Evolutionary conservation across 2,329 filamentous ascomycete genomes (phyloP).

Genomic region (Trichoderma arundinaceum): DNA sequence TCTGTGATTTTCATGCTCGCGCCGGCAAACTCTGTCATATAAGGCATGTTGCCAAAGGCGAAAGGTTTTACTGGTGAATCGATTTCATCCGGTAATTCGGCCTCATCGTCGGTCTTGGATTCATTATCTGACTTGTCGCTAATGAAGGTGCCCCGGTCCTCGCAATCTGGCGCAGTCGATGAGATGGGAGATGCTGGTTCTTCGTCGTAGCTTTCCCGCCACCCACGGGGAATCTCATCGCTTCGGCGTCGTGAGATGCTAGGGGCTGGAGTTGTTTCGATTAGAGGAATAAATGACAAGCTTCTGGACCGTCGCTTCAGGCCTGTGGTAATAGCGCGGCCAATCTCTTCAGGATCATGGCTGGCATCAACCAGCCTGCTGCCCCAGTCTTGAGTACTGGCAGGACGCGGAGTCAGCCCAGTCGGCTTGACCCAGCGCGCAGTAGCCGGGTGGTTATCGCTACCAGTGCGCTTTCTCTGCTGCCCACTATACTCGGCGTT

Average conservation of each 20-base stretch:
- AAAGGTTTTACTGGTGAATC: slow-evolving; percentile 52
- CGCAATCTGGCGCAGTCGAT: slow-evolving; percentile 50
- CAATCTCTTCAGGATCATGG: slow-evolving; percentile 61
- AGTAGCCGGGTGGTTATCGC: slow-evolving; percentile 32
- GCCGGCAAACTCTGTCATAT: slow-evolving; percentile 54
- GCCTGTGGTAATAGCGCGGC: slow-evolving; percentile 62
- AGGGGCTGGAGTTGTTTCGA: slow-evolving; percentile 37
- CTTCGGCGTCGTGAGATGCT: slow-evolving; percentile 57
- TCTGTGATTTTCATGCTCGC: slow-evolving; percentile 65
- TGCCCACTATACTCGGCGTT: slow-evolving; percentile 49
- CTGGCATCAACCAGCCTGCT: slow-evolving; percentile 47
- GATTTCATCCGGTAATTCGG: slow-evolving; percentile 48
- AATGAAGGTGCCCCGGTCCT: slow-evolving; percentile 41
- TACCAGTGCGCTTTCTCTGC: slow-evolving; percentile 17
- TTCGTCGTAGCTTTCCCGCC: slow-evolving; percentile 64
- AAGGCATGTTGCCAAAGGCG: slow-evolving; percentile 56
- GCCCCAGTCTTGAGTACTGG: slow-evolving; percentile 62
- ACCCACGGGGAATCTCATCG: slow-evolving; percentile 65
- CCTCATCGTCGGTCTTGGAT: slow-evolving; percentile 38
- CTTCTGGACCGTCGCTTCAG: slow-evolving; percentile 64
- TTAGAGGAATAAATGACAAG: slow-evolving; percentile 56
- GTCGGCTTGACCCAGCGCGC: slow-evolving; percentile 49
- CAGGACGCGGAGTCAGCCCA: slow-evolving; percentile 65
- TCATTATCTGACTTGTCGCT: slow-evolving; percentile 44
- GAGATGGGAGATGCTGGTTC: slow-evolving; percentile 56